Evolutionary conservation across 805 yeast genomes (phyloP).

Genomic region (Suhomyces pyralidae): DNA sequence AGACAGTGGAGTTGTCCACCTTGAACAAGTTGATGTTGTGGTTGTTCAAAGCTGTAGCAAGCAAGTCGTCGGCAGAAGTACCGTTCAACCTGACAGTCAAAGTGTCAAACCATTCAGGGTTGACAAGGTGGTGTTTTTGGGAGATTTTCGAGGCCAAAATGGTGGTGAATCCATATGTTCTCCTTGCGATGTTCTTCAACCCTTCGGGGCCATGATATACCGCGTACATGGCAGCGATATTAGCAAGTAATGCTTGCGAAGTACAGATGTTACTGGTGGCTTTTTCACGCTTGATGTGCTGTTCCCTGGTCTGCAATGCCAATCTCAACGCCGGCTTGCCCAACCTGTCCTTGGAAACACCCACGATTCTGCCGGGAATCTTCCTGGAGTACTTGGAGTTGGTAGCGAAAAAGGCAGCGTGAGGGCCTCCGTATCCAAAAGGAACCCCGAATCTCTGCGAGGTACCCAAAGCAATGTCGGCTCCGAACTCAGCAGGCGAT

Average conservation of each 20-base stretch:
- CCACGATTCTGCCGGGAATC: slow-evolving; percentile 95
- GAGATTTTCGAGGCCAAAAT: slow-evolving; percentile 62
- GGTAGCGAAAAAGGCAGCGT: slow-evolving; percentile 95
- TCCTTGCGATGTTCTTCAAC: slow-evolving; percentile 67
- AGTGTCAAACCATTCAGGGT: slow-evolving; percentile 81
- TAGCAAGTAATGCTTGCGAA: slow-evolving; percentile 94
- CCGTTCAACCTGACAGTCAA: slow-evolving; percentile 59
- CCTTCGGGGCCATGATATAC: slow-evolving; percentile 96
- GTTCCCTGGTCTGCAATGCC: slow-evolving; percentile 97
- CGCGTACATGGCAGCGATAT: slow-evolving; percentile 92
- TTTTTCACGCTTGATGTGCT: slow-evolving; percentile 94
- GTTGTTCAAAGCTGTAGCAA: slow-evolving; percentile 54
- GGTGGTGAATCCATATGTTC: slow-evolving; percentile 73
- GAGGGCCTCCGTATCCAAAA: slow-evolving; percentile 98
- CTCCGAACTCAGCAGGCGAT: slow-evolving; percentile 83
- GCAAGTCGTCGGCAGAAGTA: slow-evolving; percentile 51
- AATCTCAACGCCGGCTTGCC: slow-evolving; percentile 87
- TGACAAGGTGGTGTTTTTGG: slow-evolving; percentile 47
- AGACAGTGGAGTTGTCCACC: slow-evolving; percentile 57
- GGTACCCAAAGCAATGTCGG: slow-evolving; percentile 90
- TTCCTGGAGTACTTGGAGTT: slow-evolving; percentile 78
- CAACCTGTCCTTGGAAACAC: slow-evolving; percentile 85
- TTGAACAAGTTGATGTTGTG: slow-evolving; percentile 76
- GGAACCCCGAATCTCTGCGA: slow-evolving; percentile 98
- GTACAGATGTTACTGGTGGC: slow-evolving; percentile 98